phyloP scores from a whole-genome alignment of 805 yeast genomes.

The Wickerhamomyces chaumierensis region DNA sequence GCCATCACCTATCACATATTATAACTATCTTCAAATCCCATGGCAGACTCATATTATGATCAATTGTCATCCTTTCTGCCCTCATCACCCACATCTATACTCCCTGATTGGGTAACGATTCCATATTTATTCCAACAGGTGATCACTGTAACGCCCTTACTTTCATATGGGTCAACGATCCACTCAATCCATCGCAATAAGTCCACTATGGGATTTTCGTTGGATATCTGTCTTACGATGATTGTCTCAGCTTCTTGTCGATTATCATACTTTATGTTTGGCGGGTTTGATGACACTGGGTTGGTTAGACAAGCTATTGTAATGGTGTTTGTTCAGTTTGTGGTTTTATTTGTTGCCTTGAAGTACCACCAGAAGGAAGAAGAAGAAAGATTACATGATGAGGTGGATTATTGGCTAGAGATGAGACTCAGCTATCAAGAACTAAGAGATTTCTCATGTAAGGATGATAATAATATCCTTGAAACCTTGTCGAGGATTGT shows the following conservation, averaged over 20 bases:
- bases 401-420: too few species aligned
- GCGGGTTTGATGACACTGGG: constrained; percentile 74
- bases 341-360: constrained; percentile 54
- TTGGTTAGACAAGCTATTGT: constrained; percentile 67
- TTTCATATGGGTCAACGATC: constrained; percentile 81
- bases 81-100: constrained; percentile 29
- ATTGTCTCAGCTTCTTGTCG: constrained; percentile 62
- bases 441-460: too few species aligned
- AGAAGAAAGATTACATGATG: constrained; percentile 11
- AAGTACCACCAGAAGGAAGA: constrained; percentile 38
- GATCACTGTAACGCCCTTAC: constrained; percentile 71
- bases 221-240: constrained; percentile 93
- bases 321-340: constrained; percentile 73
- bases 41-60: too few species aligned
- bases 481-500: too few species aligned
- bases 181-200: constrained; percentile 50
- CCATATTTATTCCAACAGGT: constrained; percentile 50
- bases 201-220: constrained; percentile 70
- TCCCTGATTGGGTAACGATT: constrained; percentile 39
- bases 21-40: too few species aligned
- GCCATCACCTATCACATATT: too few species aligned
- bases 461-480: too few species aligned
- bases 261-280: constrained; percentile 57
- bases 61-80: too few species aligned
- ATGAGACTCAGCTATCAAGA: too few species aligned